Percentiles rank a stretch among this genome's conserved stretches.
These are phyloP conservation scores for Diutina sp. DNA, from an alignment of 1,139 yeast genomes.

Conservation along the genomic window DNA sequence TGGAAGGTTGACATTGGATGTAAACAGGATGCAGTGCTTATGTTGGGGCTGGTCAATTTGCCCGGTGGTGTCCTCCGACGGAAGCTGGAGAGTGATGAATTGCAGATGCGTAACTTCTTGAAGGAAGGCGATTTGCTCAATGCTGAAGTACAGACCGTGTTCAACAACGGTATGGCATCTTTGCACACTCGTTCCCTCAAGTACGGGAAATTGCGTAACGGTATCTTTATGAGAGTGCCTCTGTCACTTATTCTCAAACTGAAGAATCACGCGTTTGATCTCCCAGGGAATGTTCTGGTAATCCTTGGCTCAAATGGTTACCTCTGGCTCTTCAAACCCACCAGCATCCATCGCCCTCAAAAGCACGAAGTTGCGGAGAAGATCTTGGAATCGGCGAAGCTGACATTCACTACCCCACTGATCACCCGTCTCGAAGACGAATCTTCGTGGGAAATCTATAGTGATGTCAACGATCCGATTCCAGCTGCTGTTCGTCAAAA, in stretches of 20 bases:
- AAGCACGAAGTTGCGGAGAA: neutral
- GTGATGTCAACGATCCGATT: conserved; percentile 75
- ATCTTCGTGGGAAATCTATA: conserved; percentile 89
- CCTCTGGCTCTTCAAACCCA: conserved; percentile 80
- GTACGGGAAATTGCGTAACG: conserved; percentile 91
- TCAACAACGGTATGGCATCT: conserved; percentile 84
- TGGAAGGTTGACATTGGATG: conserved; percentile 98
- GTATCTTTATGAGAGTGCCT: conserved; percentile 71
- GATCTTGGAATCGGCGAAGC: neutral
- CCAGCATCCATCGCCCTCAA: conserved; percentile 12
- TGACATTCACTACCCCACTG: conserved; percentile 23
- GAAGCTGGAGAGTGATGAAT: conserved; percentile 88
- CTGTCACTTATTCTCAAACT: conserved; percentile 72
- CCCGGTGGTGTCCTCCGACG: conserved; percentile 96
- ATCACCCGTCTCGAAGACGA: conserved; percentile 88
- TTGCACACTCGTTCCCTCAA: conserved; percentile 89
- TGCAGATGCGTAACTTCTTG: conserved; percentile 87
- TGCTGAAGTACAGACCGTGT: conserved; percentile 90
- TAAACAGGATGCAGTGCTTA: conserved; percentile 79
- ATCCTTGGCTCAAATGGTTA: conserved; percentile 92
- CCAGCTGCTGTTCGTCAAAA: conserved; percentile 50
- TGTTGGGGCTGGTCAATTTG: conserved; percentile 90
- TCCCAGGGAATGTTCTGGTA: conserved; percentile 85
- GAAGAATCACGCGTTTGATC: conserved; percentile 71
- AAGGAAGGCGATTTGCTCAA: conserved; percentile 96